These are phyloP conservation scores for Atkinsonella hypoxylon DNA, from an alignment of 2,329 filamentous ascomycete species.

Conservation along the genomic window DNA sequence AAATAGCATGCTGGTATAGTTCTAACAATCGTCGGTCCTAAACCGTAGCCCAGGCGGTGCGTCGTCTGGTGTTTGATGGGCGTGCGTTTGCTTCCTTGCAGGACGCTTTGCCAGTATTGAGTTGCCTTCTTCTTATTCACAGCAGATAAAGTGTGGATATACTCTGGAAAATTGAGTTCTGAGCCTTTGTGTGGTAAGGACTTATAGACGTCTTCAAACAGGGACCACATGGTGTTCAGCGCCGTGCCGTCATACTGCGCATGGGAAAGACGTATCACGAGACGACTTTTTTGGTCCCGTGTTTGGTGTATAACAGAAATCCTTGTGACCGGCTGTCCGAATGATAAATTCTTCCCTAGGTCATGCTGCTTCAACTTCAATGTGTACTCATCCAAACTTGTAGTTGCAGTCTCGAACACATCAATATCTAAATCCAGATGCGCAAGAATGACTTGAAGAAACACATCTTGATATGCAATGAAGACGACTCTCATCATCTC, in stretches of 20 bases:
- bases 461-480: slow-evolving; percentile 2
- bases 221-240: slow-evolving; percentile 2
- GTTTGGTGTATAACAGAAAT: slow-evolving; percentile 1
- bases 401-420: background rate
- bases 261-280: slow-evolving; percentile 2
- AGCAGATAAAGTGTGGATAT: background rate
- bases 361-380: slow-evolving; percentile 2
- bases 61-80: slow-evolving; percentile 1
- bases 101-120: slow-evolving; percentile 1
- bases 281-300: background rate
- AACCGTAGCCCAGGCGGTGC: background rate
- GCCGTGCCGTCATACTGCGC: slow-evolving; percentile 4
- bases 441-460: slow-evolving; percentile 1
- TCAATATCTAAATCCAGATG: background rate
- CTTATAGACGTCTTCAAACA: background rate
- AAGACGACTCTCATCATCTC: slow-evolving; percentile 4
- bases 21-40: slow-evolving; percentile 1
- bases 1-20: background rate
- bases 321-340: background rate
- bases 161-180: background rate
- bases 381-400: slow-evolving; percentile 1
- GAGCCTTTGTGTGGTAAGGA: background rate
- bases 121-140: background rate
- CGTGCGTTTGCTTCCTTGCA: slow-evolving; percentile 1
- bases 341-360: background rate